Evolutionary conservation across 148 eudicot genomes (phyloP).

Genomic region (Fagopyrum homotropicum): DNA sequence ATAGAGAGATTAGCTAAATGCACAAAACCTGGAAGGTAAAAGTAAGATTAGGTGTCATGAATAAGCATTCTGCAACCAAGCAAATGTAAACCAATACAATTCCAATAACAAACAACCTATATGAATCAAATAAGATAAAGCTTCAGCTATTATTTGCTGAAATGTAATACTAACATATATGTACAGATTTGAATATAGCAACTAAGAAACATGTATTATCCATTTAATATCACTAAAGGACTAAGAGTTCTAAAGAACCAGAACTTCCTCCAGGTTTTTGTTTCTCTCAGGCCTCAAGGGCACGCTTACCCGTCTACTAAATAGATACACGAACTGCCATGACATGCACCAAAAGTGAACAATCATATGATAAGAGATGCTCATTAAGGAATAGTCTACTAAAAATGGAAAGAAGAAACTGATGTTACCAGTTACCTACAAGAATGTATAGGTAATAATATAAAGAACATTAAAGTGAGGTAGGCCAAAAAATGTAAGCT

Average conservation of each 20-base stretch:
- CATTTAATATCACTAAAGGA: background rate
- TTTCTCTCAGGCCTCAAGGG: background rate
- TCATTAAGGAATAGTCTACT: background rate
- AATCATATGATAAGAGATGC: background rate
- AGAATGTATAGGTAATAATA: background rate
- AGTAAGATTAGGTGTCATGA: background rate
- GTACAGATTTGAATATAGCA: background rate
- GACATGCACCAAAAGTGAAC: background rate
- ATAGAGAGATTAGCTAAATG: background rate
- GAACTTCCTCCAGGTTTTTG: background rate
- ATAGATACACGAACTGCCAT: background rate
- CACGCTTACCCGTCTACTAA: background rate
- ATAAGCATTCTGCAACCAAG: background rate
- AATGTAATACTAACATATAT: background rate
- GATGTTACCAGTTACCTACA: background rate
- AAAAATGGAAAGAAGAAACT: background rate
- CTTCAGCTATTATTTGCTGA: background rate
- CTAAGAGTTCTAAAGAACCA: background rate
- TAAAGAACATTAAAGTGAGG: background rate
- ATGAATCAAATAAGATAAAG: background rate
- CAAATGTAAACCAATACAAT: background rate
- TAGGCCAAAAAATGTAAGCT: background rate
- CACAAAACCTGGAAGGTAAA: constrained; percentile 34
- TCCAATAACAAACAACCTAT: background rate
- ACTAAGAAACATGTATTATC: background rate